Evolutionary conservation across 1,139 yeast genomes (phyloP).

Genomic region (Scheffersomyces quercinus): DNA sequence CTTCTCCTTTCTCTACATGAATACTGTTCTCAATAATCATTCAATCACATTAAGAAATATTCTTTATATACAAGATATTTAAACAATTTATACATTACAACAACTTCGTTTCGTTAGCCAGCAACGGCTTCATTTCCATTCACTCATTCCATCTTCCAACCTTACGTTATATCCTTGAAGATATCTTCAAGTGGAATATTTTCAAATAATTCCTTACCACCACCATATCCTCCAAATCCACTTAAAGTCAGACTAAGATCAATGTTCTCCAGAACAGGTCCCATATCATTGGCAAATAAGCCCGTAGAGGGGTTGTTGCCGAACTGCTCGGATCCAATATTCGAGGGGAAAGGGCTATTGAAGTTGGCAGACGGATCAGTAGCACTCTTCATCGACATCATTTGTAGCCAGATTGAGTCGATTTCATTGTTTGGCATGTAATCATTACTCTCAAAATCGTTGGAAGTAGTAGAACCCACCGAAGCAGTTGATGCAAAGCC

Average conservation of each 20-base stretch:
- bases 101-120: too few relatives aligned
- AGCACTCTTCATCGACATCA: constrained; percentile 24
- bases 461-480: constrained; percentile 6
- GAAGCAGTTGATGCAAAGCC: constrained; percentile 2
- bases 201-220: constrained; percentile 7
- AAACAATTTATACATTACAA: too few relatives aligned
- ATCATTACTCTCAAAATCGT: constrained; percentile 9
- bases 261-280: too few relatives aligned
- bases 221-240: background rate
- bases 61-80: too few relatives aligned
- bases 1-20: too few relatives aligned
- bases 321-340: too few relatives aligned
- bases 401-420: constrained; percentile 31
- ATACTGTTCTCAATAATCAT: too few relatives aligned
- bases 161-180: constrained; percentile 8
- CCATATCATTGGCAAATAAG: too few relatives aligned
- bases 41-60: too few relatives aligned
- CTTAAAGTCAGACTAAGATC: background rate
- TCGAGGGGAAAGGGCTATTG: background rate
- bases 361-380: background rate
- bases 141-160: background rate
- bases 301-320: too few relatives aligned
- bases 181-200: constrained; percentile 10
- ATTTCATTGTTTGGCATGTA: constrained; percentile 21
- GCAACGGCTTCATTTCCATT: too few relatives aligned